These are phyloP conservation scores for Suillus ampliporus DNA, from an alignment of 768 basidiomycete genomes.

Conservation along the genomic window DNA sequence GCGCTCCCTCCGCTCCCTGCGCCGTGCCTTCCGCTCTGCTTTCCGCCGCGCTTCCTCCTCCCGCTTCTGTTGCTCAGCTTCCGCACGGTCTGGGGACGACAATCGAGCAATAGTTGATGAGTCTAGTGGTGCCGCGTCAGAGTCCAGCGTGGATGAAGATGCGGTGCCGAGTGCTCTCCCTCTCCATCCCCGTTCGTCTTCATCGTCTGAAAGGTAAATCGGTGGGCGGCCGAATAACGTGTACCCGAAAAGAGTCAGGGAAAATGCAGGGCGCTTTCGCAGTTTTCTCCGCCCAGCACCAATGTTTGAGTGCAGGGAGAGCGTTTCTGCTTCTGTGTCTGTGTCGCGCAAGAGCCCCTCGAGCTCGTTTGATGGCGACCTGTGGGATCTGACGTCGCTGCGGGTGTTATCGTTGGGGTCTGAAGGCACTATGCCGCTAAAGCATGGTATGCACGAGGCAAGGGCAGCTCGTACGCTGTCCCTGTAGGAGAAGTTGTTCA, in stretches of 20 bases:
- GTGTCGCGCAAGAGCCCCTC: constrained; percentile 56
- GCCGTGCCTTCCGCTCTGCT: constrained; percentile 52
- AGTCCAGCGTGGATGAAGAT: constrained; percentile 61
- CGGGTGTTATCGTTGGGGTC: constrained; percentile 19
- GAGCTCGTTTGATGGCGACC: constrained; percentile 44
- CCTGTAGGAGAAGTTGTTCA: constrained; percentile 63
- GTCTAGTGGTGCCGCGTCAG: constrained; percentile 72
- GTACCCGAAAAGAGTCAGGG: constrained; percentile 68
- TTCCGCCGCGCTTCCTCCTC: constrained; percentile 49
- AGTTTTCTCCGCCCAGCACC: constrained; percentile 42
- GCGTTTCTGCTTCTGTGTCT: constrained; percentile 62
- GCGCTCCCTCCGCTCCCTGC: constrained; percentile 52
- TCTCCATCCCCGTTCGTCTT: constrained; percentile 27
- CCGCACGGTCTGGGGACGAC: constrained; percentile 46
- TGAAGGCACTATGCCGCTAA: constrained; percentile 40
- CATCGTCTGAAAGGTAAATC: constrained; percentile 63
- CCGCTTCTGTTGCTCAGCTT: constrained; percentile 35
- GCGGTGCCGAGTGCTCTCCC: constrained; percentile 29
- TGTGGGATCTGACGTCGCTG: constrained; percentile 35
- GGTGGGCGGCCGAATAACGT: constrained; percentile 69
- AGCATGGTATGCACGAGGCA: constrained; percentile 64
- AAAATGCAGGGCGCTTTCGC: constrained; percentile 38
- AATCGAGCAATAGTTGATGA: constrained; percentile 58
- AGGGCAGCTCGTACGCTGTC: constrained; percentile 65
- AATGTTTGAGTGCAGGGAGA: constrained; percentile 71